Percentiles rank a stretch among this genome's conserved stretches.
phyloP scores from a whole-genome alignment of 164 flowering plant species.

The Brasenia schreberi region DNA sequence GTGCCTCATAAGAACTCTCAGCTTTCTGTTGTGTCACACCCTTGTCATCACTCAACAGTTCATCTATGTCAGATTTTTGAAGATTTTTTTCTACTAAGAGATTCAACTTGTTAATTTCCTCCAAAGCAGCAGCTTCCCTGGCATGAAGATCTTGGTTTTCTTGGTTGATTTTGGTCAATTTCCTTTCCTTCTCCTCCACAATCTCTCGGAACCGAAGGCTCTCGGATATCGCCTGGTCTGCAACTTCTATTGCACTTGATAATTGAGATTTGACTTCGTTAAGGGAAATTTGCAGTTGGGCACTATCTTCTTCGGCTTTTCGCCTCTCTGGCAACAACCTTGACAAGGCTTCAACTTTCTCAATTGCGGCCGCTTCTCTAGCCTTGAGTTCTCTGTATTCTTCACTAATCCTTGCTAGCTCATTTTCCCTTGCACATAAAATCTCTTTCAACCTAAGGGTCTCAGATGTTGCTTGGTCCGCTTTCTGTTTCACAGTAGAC shows the following conservation, averaged over 20 bases:
- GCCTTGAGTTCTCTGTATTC: conserved; percentile 45
- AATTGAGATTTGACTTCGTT: too few relatives aligned
- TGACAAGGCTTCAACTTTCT: conserved; percentile 44
- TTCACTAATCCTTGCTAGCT: conserved; percentile 27
- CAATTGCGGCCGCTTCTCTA: conserved; percentile 31
- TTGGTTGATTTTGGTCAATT: too few relatives aligned
- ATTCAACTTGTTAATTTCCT: too few relatives aligned
- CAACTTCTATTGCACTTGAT: too few relatives aligned
- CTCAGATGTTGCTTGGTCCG: conserved; percentile 55
- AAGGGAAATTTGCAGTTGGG: too few relatives aligned
- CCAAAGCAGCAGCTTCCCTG: too few relatives aligned
- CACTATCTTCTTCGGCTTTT: conserved; percentile 38
- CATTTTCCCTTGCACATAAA: conserved; percentile 54
- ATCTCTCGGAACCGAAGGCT: too few relatives aligned
- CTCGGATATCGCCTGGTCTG: too few relatives aligned
- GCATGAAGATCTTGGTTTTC: too few relatives aligned
- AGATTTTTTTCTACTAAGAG: background rate
- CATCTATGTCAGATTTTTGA: too few relatives aligned
- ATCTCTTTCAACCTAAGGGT: conserved; percentile 51
- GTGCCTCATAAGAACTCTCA: background rate
- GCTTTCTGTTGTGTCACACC: background rate
- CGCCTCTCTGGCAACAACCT: conserved; percentile 52
- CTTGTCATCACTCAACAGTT: background rate
- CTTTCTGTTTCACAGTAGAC: conserved; percentile 38
- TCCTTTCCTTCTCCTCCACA: too few relatives aligned